Percentiles rank a stretch among this genome's conserved stretches.
Conservation (phyloP, 2,329 filamentous ascomycete genomes). For the Venturia oleaginea region DNA sequence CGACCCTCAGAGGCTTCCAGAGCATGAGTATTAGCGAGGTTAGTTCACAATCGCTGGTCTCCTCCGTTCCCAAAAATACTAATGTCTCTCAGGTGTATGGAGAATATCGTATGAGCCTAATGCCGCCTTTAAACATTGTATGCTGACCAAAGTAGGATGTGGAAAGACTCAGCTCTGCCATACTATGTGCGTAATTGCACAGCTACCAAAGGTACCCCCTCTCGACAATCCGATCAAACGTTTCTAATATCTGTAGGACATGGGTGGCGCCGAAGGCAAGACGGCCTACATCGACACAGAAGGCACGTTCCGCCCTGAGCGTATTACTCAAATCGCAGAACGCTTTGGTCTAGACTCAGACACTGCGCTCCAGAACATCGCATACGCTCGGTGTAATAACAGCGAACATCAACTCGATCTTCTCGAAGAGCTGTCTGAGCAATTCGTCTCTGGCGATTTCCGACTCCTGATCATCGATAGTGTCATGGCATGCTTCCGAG, state of each 20-base stretch:
- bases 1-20: conserved; percentile 50
- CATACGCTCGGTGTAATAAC: conserved; percentile 55
- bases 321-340: conserved; percentile 58
- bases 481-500: conserved; percentile 60
- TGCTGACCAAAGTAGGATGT: conserved; percentile 34
- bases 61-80: background rate
- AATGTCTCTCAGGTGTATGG: conserved; percentile 38
- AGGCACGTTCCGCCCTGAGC: conserved; percentile 58
- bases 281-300: conserved; percentile 59
- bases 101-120: conserved; percentile 39
- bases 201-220: conserved; percentile 38
- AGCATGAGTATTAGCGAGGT: conserved; percentile 59
- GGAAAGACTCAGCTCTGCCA: conserved; percentile 63
- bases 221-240: background rate
- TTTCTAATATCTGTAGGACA: conserved; percentile 32
- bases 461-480: conserved; percentile 60
- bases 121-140: background rate
- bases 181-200: conserved; percentile 58
- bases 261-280: conserved; percentile 59
- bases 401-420: conserved; percentile 58
- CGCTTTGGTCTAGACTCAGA: conserved; percentile 53
- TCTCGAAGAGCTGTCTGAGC: conserved; percentile 50
- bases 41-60: background rate
- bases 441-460: conserved; percentile 55
- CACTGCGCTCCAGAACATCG: conserved; percentile 56